phyloP scores from a whole-genome alignment of 164 flowering plant genomes.

The Echeveria elegans region DNA sequence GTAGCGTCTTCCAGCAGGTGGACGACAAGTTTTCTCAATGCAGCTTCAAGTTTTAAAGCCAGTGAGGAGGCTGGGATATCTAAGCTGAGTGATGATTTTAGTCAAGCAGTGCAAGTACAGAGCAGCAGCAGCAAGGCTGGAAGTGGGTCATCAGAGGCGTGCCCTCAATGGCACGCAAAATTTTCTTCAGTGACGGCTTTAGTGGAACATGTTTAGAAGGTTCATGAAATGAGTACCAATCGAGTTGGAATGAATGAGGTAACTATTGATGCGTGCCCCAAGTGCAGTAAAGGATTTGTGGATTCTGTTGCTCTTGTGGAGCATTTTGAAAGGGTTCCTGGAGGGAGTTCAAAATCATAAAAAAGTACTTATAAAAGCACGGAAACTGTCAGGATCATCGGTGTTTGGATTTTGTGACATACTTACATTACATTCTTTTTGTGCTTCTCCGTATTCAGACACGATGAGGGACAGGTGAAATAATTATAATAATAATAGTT shows the following conservation, averaged over 20 bases:
- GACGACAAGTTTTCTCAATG: too few relatives aligned
- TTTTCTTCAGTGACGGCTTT: conserved; percentile 50
- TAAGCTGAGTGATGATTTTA: too few relatives aligned
- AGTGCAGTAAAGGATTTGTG: conserved; percentile 75
- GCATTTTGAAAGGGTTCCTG: conserved; percentile 87
- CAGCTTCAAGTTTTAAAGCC: too few relatives aligned
- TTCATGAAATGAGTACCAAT: conserved; percentile 41
- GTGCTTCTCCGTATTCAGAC: not conserved
- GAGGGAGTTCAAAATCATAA: conserved; percentile 50
- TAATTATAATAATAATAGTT: too few relatives aligned
- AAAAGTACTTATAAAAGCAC: not conserved
- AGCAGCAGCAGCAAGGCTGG: too few relatives aligned
- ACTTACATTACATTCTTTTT: not conserved
- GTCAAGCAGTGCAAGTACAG: too few relatives aligned
- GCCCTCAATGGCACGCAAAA: conserved; percentile 59
- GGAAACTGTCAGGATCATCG: not conserved
- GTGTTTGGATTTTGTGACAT: not conserved
- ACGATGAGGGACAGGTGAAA: not conserved
- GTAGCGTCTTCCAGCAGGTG: too few relatives aligned
- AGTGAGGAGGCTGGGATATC: too few relatives aligned
- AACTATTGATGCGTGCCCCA: conserved; percentile 78
- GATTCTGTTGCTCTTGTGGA: conserved; percentile 85
- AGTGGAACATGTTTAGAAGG: conserved; percentile 75
- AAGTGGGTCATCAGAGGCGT: conserved; percentile 45
- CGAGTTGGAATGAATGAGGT: conserved; percentile 39